Evolutionary conservation across 1,139 yeast genomes (phyloP).

Genomic region (Eremothecium cymbalariae): DNA sequence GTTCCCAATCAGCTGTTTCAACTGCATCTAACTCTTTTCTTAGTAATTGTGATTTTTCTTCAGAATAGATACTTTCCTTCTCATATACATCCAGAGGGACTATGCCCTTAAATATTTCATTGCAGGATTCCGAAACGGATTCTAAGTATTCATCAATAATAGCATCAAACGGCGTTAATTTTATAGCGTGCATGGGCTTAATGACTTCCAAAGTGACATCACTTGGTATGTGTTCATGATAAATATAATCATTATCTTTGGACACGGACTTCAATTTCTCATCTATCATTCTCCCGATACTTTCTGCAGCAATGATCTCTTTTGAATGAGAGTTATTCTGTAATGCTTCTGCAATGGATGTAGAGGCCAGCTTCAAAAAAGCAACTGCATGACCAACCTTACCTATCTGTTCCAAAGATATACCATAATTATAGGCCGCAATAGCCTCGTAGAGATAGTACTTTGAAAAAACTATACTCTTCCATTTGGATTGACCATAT

Average conservation of each 20-base stretch:
- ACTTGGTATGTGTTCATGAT: conserved; percentile 68
- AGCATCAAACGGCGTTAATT: conserved; percentile 32
- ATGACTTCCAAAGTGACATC: conserved; percentile 47
- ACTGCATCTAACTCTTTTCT: conserved; percentile 68
- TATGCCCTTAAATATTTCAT: conserved; percentile 64
- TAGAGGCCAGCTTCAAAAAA: conserved; percentile 45
- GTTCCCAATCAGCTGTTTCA: conserved; percentile 74
- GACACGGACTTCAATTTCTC: conserved; percentile 37
- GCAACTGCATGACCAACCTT: conserved; percentile 78
- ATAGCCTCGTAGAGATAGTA: conserved; percentile 41
- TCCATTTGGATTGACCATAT: conserved; percentile 37
- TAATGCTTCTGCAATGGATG: conserved; percentile 19
- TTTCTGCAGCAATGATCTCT: conserved; percentile 31
- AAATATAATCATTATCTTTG: conserved; percentile 85
- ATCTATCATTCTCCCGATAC: conserved; percentile 24
- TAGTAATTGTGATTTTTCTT: conserved; percentile 71
- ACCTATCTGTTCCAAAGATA: conserved; percentile 36
- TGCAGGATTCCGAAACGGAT: conserved; percentile 43
- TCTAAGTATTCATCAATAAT: conserved; percentile 42
- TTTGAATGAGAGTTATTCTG: conserved; percentile 21
- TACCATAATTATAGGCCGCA: conserved; percentile 36
- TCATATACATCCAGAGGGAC: conserved; percentile 86
- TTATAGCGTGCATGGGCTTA: conserved; percentile 70
- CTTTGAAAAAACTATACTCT: conserved; percentile 38
- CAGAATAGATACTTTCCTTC: conserved; percentile 78